phyloP scores from a whole-genome alignment of 176 grass and related monocot genomes.

The Triticum urartu region DNA sequence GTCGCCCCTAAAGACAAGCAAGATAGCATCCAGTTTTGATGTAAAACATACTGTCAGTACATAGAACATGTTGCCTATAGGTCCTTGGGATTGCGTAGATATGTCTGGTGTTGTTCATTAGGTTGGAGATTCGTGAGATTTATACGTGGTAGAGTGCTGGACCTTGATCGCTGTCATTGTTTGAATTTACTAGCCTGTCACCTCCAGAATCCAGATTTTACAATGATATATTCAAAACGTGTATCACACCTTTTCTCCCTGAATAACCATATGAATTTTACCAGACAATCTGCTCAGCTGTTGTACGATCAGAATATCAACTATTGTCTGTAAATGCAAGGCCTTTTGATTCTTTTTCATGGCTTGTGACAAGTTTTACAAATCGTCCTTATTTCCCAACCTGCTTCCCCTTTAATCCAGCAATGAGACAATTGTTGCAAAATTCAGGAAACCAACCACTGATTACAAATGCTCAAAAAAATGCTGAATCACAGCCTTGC shows the following conservation, averaged over 20 bases:
- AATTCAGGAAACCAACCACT: not conserved
- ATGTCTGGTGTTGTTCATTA: constrained; percentile 18
- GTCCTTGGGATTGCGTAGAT: constrained; percentile 25
- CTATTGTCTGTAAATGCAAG: not conserved
- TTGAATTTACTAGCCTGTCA: not conserved
- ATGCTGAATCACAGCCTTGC: not conserved
- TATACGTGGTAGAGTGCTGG: constrained; percentile 26
- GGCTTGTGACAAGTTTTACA: not conserved
- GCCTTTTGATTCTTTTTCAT: not conserved
- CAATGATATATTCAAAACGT: not conserved
- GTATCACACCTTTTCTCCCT: not conserved
- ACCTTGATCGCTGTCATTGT: not conserved
- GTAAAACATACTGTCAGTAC: constrained; percentile 28
- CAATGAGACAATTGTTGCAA: not conserved
- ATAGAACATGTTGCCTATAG: constrained; percentile 39
- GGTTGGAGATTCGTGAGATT: not conserved
- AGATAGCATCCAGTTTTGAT: constrained; percentile 68
- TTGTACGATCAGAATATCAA: not conserved
- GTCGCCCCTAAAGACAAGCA: constrained; percentile 97
- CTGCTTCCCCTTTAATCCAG: not conserved
- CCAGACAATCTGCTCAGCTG: not conserved
- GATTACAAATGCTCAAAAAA: not conserved
- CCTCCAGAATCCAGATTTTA: not conserved
- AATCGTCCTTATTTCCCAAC: not conserved
- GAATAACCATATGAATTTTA: not conserved